phyloP scores from a whole-genome alignment of 1,284 basidiomycete genomes.

The Heterobasidion irregulare region DNA sequence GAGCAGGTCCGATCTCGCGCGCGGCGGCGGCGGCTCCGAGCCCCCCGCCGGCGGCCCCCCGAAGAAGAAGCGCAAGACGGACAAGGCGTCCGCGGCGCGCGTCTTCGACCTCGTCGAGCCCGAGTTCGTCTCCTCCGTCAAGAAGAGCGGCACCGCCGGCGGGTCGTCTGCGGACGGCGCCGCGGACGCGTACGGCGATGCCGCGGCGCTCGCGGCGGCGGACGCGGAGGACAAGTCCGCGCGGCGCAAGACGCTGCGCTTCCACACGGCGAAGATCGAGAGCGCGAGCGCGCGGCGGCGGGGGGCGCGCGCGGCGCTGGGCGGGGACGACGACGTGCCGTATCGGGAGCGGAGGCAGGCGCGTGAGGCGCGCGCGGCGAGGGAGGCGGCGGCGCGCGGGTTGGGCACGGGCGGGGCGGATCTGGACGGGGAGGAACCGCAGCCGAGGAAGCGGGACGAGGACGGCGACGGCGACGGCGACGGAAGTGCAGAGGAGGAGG shows the following conservation, averaged over 20 bases:
- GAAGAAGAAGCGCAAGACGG: conserved; percentile 33
- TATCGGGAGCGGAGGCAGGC: conserved; percentile 63
- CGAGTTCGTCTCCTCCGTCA: conserved; percentile 41
- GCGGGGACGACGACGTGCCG: conserved; percentile 88
- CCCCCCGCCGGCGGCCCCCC: conserved; percentile 9
- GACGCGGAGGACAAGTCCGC: conserved; percentile 80
- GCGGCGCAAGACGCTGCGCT: conserved; percentile 73
- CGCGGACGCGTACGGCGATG: conserved; percentile 70
- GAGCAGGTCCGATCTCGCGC: not conserved
- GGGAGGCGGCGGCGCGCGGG: conserved; percentile 37
- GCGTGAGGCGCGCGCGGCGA: conserved; percentile 41
- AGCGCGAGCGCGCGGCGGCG: conserved; percentile 63
- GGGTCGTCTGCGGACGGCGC: conserved; percentile 12
- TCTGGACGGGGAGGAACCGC: conserved; percentile 52
- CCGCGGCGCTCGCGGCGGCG: conserved; percentile 53
- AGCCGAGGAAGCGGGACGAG: conserved; percentile 23
- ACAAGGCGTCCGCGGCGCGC: conserved; percentile 20
- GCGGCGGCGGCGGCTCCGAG: not conserved
- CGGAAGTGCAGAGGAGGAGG: conserved; percentile 26
- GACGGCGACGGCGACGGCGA: conserved; percentile 28
- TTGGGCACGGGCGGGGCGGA: conserved; percentile 55
- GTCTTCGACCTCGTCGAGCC: conserved; percentile 72
- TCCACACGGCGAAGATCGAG: conserved; percentile 82
- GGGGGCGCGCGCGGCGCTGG: conserved; percentile 51
- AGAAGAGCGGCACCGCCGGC: conserved; percentile 1